These are phyloP conservation scores for Xylariales sp. DNA, from an alignment of 2,329 filamentous ascomycete species.

Conservation along the genomic window DNA sequence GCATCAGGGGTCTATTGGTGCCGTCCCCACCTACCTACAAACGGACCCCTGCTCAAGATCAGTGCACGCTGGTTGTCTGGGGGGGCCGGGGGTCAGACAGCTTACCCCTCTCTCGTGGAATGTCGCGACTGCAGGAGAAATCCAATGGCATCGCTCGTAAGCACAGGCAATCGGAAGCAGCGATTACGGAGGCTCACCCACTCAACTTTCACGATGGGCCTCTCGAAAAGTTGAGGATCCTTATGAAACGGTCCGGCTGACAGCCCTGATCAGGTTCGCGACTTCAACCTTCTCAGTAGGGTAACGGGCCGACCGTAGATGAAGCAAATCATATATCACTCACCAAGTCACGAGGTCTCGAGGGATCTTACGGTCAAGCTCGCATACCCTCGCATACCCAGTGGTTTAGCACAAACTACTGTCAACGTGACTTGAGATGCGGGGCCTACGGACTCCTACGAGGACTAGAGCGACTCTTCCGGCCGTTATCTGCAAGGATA, in stretches of 20 bases:
- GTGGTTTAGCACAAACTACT: background rate
- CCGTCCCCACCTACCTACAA: conserved; percentile 6
- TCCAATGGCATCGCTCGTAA: background rate
- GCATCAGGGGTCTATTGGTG: background rate
- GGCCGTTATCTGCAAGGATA: background rate
- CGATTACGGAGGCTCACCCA: background rate
- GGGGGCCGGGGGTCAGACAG: background rate
- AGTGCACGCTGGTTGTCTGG: background rate
- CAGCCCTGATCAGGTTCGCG: background rate
- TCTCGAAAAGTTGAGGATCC: background rate
- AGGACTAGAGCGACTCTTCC: background rate
- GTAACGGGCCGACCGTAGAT: conserved; percentile 4
- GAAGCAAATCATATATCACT: conserved; percentile 5
- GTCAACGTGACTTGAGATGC: conserved; percentile 3
- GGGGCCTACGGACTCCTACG: background rate
- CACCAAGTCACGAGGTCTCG: conserved; percentile 6
- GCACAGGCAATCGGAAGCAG: background rate
- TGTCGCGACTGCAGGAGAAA: background rate
- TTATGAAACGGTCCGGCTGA: background rate
- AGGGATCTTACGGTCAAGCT: background rate
- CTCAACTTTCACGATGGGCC: background rate
- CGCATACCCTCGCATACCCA: background rate
- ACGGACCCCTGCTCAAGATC: background rate
- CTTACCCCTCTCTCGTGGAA: conserved; percentile 1
- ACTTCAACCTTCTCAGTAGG: background rate